These are phyloP conservation scores for Camellia sinensis DNA, from an alignment of 148 eudicot genomes.

Conservation along the genomic window DNA sequence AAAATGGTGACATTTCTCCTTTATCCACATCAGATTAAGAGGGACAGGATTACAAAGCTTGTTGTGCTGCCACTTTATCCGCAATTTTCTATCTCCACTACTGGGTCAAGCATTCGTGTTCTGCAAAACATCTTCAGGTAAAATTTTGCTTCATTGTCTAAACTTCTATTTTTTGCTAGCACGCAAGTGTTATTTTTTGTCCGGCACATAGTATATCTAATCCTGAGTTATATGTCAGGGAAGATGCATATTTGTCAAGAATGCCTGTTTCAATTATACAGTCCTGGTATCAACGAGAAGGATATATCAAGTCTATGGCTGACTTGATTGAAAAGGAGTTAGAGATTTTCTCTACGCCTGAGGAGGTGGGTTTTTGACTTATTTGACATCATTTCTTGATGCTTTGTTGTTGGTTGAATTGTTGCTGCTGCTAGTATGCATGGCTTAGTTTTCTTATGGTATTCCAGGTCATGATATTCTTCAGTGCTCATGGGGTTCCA, in stretches of 20 bases:
- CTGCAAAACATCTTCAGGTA: conserved; percentile 76
- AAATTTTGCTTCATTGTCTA: background rate
- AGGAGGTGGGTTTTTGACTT: conserved; percentile 52
- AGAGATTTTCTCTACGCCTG: conserved; percentile 49
- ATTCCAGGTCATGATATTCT: conserved; percentile 86
- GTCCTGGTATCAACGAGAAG: conserved; percentile 95
- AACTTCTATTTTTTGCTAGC: background rate
- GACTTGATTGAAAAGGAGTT: conserved; percentile 87
- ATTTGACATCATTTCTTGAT: conserved; percentile 13
- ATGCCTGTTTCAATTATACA: conserved; percentile 75
- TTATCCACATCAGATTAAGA: conserved; percentile 56
- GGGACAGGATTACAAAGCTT: conserved; percentile 69
- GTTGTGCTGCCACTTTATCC: conserved; percentile 88
- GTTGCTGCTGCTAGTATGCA: background rate
- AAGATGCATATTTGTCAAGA: conserved; percentile 62
- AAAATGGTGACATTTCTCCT: conserved; percentile 13
- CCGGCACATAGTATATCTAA: background rate
- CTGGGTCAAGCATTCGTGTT: conserved; percentile 84
- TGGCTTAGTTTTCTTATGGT: background rate
- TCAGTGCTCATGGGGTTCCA: conserved; percentile 98
- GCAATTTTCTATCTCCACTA: conserved; percentile 85
- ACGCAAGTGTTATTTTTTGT: background rate
- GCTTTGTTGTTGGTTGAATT: conserved; percentile 3
- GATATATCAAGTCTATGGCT: conserved; percentile 90
- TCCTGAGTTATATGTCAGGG: conserved; percentile 37